Evolutionary conservation across 129 eudicot species (phyloP), one percentile per base, ranked within the genome.

Genomic region (Saussurea involucrata): DNA sequence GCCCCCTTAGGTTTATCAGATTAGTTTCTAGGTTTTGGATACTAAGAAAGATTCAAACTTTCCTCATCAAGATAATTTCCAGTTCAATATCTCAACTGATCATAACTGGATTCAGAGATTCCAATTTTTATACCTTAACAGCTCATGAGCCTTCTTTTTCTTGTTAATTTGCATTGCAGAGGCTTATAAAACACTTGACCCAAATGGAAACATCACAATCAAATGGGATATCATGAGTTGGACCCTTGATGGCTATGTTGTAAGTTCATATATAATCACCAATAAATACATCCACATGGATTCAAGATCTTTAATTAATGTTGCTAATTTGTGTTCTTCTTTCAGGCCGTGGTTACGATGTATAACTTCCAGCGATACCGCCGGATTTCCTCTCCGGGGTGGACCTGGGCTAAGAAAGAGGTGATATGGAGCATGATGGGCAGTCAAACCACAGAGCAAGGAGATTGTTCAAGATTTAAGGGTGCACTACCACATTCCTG

Each of bases 381-480:
- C 33, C 96, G 86, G 76, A 91, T 94, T 70, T 87, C 88, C 69
- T 91, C 97, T 1, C 98, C 98, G 0, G 98, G 98, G 15, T 94
- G 98, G 98, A 91, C 98, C 4, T 94, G 98, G 98, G 96, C 97
- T 0, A 89, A 91, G 79, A 91, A 94, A 71, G 98, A 94, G 82
- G 90, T 94, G 27, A 91, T 94, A 69, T 91, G 98, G 97, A 81
- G 83, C 88, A 89, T 89, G 93, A 77, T 91, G 83, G 98, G 98
- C 17, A 72, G 73, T 79, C 97, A 91, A 89, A 77, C 98, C 17
- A 94, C 97, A 0, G 96, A 91, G 33, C 98, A 94, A 84, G 98
- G 98, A 71, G 98, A 94, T 74, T 94, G 98, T 81, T 91, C 98
- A 9, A 86, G 76, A 78, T 94, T 63, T 37, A 91, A 91, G 85